Evolutionary conservation across 2,329 filamentous ascomycete species (phyloP).

Genomic region (Aspergillus versicolor): DNA sequence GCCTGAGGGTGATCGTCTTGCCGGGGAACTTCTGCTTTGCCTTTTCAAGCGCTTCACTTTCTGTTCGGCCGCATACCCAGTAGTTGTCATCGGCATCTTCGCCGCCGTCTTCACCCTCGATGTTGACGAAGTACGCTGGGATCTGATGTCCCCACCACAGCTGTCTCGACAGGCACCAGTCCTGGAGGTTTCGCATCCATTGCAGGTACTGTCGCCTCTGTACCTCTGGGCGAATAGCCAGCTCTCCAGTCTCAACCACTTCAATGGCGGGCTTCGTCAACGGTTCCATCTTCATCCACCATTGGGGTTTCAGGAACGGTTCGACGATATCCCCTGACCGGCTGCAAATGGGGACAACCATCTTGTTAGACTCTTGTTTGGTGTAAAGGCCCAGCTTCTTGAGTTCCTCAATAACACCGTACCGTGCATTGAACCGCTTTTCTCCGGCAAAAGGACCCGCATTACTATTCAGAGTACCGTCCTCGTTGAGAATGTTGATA

Average conservation of each 20-base stretch:
- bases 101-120: conserved; percentile 64
- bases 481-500: conserved; percentile 91
- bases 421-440: conserved; percentile 90
- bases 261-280: conserved; percentile 77
- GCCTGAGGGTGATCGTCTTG: conserved; percentile 75
- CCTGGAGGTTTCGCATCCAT: conserved; percentile 85
- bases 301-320: conserved; percentile 91
- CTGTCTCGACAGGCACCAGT: conserved; percentile 93
- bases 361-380: conserved; percentile 91
- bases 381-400: conserved; percentile 84
- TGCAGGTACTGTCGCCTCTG: conserved; percentile 81
- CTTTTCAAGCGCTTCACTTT: conserved; percentile 76
- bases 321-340: conserved; percentile 95
- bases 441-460: conserved; percentile 77
- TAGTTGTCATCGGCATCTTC: conserved; percentile 58
- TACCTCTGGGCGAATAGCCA: conserved; percentile 80
- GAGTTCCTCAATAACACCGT: conserved; percentile 78
- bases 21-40: conserved; percentile 76
- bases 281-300: conserved; percentile 94
- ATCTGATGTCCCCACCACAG: conserved; percentile 95
- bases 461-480: conserved; percentile 84
- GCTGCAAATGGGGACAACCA: conserved; percentile 86
- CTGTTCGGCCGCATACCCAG: conserved; percentile 81
- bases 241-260: conserved; percentile 74
- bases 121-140: conserved; percentile 80